These are phyloP conservation scores for Trichoderma reesei DNA, from an alignment of 495 filamentous ascomycete genomes.

Conservation along the genomic window DNA sequence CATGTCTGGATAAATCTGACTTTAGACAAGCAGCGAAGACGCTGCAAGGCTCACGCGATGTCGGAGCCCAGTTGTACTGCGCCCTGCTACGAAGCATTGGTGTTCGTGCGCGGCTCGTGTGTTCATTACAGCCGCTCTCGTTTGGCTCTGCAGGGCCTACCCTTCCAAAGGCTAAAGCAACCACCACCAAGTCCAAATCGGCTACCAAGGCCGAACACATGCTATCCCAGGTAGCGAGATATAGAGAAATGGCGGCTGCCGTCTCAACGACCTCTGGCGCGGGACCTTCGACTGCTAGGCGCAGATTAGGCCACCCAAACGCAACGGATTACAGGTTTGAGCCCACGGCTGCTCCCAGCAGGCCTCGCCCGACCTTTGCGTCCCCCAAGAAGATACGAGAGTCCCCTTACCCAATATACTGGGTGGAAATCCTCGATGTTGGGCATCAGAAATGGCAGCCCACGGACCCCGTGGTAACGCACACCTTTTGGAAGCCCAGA, in stretches of 20 bases:
- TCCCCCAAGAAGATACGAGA: slow-evolving; percentile 39
- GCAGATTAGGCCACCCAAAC: slow-evolving; percentile 34
- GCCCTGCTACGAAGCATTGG: slow-evolving; percentile 67
- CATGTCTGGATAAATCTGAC: slow-evolving; percentile 50
- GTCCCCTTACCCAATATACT: slow-evolving; percentile 74
- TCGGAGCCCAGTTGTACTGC: slow-evolving; percentile 86
- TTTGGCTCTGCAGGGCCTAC: slow-evolving; percentile 49
- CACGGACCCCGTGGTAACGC: slow-evolving; percentile 75
- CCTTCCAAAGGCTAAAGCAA: slow-evolving; percentile 36
- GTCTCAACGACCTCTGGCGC: slow-evolving; percentile 14
- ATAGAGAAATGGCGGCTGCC: slow-evolving; percentile 18
- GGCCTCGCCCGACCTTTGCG: slow-evolving; percentile 16
- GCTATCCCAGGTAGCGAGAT: slow-evolving; percentile 24
- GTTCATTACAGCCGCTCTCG: slow-evolving; percentile 77
- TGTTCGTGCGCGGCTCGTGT: slow-evolving; percentile 79
- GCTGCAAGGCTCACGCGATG: slow-evolving; percentile 71
- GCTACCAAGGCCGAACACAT: slow-evolving; percentile 22
- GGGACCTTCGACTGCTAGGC: slow-evolving; percentile 15
- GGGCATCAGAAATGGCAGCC: slow-evolving; percentile 84
- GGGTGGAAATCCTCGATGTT: slow-evolving; percentile 84
- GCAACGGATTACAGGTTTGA: slow-evolving; percentile 31
- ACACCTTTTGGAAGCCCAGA: slow-evolving; percentile 58
- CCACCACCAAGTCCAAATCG: slow-evolving; percentile 19
- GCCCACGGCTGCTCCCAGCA: slow-evolving; percentile 15
- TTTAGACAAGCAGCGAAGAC: slow-evolving; percentile 58